These are phyloP conservation scores for Claviceps maximensis DNA, from an alignment of 2,329 filamentous ascomycete genomes.

Conservation along the genomic window DNA sequence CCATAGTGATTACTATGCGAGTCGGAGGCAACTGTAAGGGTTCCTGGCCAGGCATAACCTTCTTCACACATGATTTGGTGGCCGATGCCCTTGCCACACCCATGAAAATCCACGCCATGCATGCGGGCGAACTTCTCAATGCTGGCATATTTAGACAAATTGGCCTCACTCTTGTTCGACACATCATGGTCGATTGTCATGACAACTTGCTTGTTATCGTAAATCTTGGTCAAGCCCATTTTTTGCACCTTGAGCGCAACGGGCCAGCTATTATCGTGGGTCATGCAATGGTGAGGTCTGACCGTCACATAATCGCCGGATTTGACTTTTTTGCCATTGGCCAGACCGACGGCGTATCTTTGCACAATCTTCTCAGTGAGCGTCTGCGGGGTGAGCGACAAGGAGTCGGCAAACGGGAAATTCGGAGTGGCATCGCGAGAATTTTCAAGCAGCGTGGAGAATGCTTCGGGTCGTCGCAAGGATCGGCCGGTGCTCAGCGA, in stretches of 20 bases:
- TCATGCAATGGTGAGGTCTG: conserved; percentile 66
- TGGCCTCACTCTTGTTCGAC: conserved; percentile 65
- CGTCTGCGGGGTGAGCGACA: conserved; percentile 6
- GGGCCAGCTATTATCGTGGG: conserved; percentile 73
- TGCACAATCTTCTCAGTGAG: conserved; percentile 91
- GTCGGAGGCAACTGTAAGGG: conserved; percentile 66
- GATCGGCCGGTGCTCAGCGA: background rate
- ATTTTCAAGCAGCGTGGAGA: conserved; percentile 50
- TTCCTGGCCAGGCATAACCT: conserved; percentile 71
- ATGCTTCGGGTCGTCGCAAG: conserved; percentile 27
- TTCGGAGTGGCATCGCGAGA: conserved; percentile 32
- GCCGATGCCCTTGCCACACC: conserved; percentile 60
- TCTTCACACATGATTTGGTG: conserved; percentile 62
- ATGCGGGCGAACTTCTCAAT: conserved; percentile 72
- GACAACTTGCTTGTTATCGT: conserved; percentile 61
- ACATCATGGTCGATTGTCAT: conserved; percentile 83
- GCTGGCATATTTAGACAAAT: conserved; percentile 68
- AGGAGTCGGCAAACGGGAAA: conserved; percentile 38
- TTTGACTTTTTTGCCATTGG: conserved; percentile 60
- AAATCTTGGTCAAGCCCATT: conserved; percentile 60
- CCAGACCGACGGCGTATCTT: conserved; percentile 60
- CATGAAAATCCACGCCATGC: conserved; percentile 65
- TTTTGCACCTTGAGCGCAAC: conserved; percentile 64
- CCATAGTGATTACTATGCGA: conserved; percentile 76
- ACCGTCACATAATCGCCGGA: conserved; percentile 71